Conservation (phyloP, 78 protist genomes). For the Monocercomonoides exilis region DNA sequence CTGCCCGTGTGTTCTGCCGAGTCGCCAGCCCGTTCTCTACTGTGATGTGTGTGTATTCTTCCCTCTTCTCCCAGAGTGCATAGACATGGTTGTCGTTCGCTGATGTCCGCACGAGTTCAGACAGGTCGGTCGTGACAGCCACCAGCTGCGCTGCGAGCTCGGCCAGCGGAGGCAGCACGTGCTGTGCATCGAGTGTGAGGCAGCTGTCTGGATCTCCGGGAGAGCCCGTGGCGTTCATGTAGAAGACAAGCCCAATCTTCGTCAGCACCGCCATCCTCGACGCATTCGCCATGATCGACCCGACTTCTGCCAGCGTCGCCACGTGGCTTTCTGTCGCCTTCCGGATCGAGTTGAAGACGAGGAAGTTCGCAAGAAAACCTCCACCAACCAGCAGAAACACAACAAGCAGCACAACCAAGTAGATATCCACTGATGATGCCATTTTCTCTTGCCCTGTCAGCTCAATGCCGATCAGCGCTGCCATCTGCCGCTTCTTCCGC, state of each 20-base stretch:
- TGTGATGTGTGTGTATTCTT: no score
- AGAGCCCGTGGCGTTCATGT: not conserved
- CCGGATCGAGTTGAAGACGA: not conserved
- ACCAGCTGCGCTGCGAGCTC: no score
- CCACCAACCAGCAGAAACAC: not conserved
- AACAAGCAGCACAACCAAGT: not conserved
- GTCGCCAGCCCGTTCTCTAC: no score
- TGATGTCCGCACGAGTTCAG: no score
- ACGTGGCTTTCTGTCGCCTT: not conserved
- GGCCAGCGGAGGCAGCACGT: no score
- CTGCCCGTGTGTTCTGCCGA: no score
- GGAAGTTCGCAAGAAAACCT: not conserved
- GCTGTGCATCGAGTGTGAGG: no score
- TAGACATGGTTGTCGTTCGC: no score
- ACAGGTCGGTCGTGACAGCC: no score
- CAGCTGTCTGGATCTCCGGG: no score
- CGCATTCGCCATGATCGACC: not conserved
- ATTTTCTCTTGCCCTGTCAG: not conserved
- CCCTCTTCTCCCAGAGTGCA: no score
- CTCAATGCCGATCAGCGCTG: not conserved
- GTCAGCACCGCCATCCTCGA: not conserved
- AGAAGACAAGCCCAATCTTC: not conserved
- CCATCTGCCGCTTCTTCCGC: not conserved
- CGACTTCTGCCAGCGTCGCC: not conserved
- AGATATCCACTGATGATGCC: not conserved